Evolutionary conservation across 768 basidiomycete species (phyloP).

Genomic region (Suillus decipiens): DNA sequence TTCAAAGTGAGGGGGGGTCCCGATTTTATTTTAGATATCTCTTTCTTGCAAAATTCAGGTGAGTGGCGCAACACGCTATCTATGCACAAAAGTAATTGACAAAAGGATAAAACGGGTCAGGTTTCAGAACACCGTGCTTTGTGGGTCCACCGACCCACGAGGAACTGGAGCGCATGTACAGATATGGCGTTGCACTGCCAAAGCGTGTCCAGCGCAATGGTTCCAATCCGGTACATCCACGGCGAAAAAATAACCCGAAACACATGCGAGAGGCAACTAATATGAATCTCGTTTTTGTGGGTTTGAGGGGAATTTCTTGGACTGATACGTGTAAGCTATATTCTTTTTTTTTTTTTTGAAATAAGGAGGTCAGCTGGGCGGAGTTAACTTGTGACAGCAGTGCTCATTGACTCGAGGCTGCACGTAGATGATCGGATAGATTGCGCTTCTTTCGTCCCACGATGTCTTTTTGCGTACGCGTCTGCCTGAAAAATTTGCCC

Average conservation of each 20-base stretch:
- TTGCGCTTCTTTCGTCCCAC: neutral
- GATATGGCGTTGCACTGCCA: neutral
- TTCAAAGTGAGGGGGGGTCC: neutral
- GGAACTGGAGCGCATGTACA: neutral
- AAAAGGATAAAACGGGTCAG: neutral
- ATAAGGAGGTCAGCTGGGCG: neutral
- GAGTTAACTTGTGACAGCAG: neutral
- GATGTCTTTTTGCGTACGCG: neutral
- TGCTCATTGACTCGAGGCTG: neutral
- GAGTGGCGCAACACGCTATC: neutral
- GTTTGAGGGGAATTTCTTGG: neutral
- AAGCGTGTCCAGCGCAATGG: conserved; percentile 1
- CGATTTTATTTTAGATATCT: neutral
- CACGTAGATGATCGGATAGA: neutral
- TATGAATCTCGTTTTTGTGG: neutral
- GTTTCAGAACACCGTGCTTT: neutral
- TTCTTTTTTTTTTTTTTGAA: neutral
- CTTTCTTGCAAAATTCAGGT: neutral
- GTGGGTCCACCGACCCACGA: conserved; percentile 6
- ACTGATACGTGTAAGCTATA: neutral
- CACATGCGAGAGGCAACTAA: neutral
- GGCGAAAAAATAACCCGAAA: neutral
- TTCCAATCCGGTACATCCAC: neutral
- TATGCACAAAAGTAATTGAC: neutral
- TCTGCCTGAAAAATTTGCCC: neutral